Percentiles rank a stretch among this genome's conserved stretches.
phyloP scores from a whole-genome alignment of 345 rosid species.

The Pugionium cornutum region DNA sequence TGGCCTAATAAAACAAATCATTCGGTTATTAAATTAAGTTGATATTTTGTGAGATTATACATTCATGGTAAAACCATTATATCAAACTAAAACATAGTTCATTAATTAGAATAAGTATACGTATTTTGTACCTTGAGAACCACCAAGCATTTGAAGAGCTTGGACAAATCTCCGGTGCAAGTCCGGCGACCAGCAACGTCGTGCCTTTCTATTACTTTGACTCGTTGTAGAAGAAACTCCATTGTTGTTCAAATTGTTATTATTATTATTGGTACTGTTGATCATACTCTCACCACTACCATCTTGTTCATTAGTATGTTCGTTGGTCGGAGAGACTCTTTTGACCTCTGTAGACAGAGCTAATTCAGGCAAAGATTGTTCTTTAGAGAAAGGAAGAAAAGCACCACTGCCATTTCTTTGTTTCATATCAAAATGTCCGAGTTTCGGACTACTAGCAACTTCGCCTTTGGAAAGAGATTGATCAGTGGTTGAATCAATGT shows the following conservation, averaged over 20 bases:
- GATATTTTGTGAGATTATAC: no score
- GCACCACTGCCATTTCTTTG: no score
- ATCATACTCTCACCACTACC: conserved; percentile 32
- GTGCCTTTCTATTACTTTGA: conserved; percentile 82
- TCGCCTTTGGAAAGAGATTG: conserved; percentile 36
- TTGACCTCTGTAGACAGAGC: conserved; percentile 69
- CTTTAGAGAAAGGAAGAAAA: no score
- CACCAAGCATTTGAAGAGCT: conserved; percentile 98
- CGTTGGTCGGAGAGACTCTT: conserved; percentile 43
- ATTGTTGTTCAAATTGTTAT: conserved; percentile 29
- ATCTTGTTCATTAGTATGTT: conserved; percentile 28
- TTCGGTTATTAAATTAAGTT: no score
- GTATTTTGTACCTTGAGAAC: conserved; percentile 82
- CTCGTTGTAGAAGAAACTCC: conserved; percentile 31
- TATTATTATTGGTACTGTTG: conserved; percentile 22
- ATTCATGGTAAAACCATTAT: background rate
- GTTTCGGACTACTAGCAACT: conserved; percentile 53
- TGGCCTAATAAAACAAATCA: no score
- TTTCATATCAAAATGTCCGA: conserved; percentile 53
- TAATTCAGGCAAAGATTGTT: conserved; percentile 61
- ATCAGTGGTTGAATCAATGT: conserved; percentile 25
- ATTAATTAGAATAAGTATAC: conserved; percentile 3
- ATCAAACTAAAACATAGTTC: no score
- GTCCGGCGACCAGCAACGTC: no score
- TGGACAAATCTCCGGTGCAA: no score